Conservation (phyloP, 2,329 filamentous ascomycete species). For the Teratosphaeria viscida region DNA sequence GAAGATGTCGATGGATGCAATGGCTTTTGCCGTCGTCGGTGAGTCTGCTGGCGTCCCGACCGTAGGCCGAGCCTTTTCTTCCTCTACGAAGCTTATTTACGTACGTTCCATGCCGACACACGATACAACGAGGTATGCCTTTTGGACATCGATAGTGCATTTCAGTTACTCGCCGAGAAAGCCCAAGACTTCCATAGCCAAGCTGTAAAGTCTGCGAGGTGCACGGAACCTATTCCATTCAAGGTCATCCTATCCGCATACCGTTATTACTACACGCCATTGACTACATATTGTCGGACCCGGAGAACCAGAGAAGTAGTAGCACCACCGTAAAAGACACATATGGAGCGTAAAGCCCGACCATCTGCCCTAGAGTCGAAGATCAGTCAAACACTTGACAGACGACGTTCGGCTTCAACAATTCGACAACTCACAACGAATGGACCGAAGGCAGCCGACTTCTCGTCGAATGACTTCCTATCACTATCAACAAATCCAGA, state of each 20-base stretch:
- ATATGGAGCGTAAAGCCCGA: constrained; percentile 2
- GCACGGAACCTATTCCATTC: background rate
- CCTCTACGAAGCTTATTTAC: background rate
- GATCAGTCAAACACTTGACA: constrained; percentile 24
- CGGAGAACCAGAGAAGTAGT: background rate
- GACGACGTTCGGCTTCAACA: constrained; percentile 33
- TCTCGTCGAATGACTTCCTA: constrained; percentile 57
- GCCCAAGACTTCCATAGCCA: background rate
- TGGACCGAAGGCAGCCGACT: constrained; percentile 38
- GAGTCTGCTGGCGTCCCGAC: background rate
- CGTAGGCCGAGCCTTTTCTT: background rate
- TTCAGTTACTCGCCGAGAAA: background rate
- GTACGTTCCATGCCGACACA: background rate
- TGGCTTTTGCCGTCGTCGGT: background rate
- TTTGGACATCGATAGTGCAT: background rate
- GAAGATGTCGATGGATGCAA: background rate
- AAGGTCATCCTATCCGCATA: background rate
- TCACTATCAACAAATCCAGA: constrained; percentile 42
- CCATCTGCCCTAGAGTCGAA: constrained; percentile 13
- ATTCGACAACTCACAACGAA: constrained; percentile 39
- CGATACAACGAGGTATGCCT: background rate
- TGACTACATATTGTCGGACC: background rate
- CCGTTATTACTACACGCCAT: background rate
- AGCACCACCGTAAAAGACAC: background rate
- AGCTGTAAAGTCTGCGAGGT: background rate